These are phyloP conservation scores for Cyclotella baltica DNA, from an alignment of 108 stramenopile genomes.

Conservation along the genomic window DNA sequence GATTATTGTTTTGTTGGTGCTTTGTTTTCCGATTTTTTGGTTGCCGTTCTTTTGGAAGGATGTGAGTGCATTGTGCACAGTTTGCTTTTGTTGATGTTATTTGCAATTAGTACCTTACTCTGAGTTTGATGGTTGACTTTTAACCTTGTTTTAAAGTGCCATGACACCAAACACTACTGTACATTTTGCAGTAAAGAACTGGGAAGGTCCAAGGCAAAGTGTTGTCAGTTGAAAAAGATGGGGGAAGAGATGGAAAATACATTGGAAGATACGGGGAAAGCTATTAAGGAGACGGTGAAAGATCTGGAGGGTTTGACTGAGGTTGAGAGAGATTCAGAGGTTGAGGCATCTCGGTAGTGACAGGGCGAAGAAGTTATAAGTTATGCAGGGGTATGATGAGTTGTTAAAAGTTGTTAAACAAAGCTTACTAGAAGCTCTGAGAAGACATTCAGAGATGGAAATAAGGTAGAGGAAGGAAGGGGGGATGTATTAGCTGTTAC, in stretches of 20 bases:
- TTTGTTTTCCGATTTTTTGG: constrained; percentile 5
- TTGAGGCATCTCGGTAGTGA: too few relatives aligned
- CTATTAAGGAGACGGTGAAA: too few relatives aligned
- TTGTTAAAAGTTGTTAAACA: too few relatives aligned
- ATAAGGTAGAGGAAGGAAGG: not conserved
- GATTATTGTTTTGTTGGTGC: not conserved
- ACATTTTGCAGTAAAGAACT: constrained; percentile 6
- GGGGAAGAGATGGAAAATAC: constrained; percentile 6
- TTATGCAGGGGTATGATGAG: too few relatives aligned
- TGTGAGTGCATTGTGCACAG: not conserved
- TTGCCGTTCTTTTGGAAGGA: constrained; percentile 5
- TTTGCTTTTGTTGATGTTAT: too few relatives aligned
- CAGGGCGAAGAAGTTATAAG: too few relatives aligned
- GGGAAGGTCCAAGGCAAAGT: not conserved
- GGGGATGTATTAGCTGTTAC: too few relatives aligned
- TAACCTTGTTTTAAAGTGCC: not conserved
- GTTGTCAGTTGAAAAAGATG: constrained; percentile 17
- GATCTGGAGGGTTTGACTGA: too few relatives aligned
- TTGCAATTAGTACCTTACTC: not conserved
- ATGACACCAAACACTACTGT: constrained; percentile 11
- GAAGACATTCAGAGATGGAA: too few relatives aligned
- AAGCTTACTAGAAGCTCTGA: not conserved
- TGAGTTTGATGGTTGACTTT: not conserved
- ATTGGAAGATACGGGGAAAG: too few relatives aligned
- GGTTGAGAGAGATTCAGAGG: too few relatives aligned